Conservation (phyloP, 495 filamentous ascomycete genomes). For the Melanomma pulvis-pyrius region DNA sequence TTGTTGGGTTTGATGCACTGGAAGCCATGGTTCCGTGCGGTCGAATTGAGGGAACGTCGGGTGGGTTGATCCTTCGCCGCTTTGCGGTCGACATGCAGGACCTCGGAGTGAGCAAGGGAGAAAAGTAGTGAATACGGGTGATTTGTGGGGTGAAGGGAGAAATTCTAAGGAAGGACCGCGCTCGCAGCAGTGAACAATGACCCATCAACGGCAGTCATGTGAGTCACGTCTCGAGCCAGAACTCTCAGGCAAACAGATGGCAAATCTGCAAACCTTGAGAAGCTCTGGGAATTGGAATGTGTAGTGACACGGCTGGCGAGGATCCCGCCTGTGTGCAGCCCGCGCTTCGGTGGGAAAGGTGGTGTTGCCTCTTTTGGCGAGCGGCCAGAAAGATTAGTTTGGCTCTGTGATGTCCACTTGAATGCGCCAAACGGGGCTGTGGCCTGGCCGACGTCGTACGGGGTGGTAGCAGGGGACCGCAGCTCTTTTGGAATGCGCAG, state of each 20-base stretch:
- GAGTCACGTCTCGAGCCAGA: conserved; percentile 5
- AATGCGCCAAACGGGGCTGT: neutral
- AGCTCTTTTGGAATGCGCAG: neutral
- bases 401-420: neutral
- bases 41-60: conserved; percentile 9
- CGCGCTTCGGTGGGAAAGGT: neutral
- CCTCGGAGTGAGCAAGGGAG: no score
- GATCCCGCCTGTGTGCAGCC: neutral
- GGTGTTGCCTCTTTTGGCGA: neutral
- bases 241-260: neutral
- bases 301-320: neutral
- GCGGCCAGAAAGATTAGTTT: neutral
- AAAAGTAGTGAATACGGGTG: neutral
- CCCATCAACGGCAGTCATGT: conserved; percentile 26
- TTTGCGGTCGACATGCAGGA: conserved; percentile 30
- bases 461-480: neutral
- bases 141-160: neutral
- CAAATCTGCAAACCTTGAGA: neutral
- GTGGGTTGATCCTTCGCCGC: conserved; percentile 24
- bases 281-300: neutral
- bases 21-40: conserved; percentile 30
- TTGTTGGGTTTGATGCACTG: conserved; percentile 32
- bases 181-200: conserved; percentile 1
- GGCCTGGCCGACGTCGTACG: neutral
- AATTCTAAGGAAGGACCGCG: neutral